A percentile compares a stretch with the other conserved stretches of the same genome.
Conservation (phyloP, 1,284 basidiomycete genomes). For the Marasmius fiardii region DNA sequence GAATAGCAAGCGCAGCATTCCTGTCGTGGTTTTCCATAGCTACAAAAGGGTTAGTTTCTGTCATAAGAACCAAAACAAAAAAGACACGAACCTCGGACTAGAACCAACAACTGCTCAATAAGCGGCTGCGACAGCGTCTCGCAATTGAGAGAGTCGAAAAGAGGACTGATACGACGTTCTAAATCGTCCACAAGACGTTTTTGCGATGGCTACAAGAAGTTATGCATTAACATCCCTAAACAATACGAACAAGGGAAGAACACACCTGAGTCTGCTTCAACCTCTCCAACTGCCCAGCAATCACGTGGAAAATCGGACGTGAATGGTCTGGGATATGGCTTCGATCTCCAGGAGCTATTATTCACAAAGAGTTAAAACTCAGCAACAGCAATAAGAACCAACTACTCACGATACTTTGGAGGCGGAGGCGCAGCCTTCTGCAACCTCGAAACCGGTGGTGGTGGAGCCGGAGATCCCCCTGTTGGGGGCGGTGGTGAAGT, state of each 20-base stretch:
- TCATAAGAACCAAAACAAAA: conserved; percentile 6
- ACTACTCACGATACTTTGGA: conserved; percentile 82
- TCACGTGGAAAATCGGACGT: conserved; percentile 65
- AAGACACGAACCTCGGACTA: conserved; percentile 58
- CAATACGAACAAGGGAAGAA: conserved; percentile 18
- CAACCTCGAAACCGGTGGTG: conserved; percentile 15
- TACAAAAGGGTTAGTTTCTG: conserved; percentile 27
- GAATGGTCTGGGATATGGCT: conserved; percentile 82
- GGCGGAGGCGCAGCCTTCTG: conserved; percentile 44
- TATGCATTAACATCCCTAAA: not conserved
- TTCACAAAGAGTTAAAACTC: not conserved
- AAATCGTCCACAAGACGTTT: conserved; percentile 87
- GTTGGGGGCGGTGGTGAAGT: conserved; percentile 11
- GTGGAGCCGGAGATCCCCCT: conserved; percentile 28
- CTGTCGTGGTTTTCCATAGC: conserved; percentile 76
- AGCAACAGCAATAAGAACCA: not conserved
- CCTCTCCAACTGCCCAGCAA: conserved; percentile 58
- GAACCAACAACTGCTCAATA: conserved; percentile 63
- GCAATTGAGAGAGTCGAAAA: conserved; percentile 93
- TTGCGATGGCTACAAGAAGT: conserved; percentile 63
- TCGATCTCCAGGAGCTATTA: conserved; percentile 82
- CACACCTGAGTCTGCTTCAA: conserved; percentile 75
- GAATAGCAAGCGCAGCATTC: conserved; percentile 68
- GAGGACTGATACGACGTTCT: conserved; percentile 80
- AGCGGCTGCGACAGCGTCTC: conserved; percentile 77